Conservation (phyloP, 2,329 filamentous ascomycete genomes). For the Aschersonia sp. region DNA sequence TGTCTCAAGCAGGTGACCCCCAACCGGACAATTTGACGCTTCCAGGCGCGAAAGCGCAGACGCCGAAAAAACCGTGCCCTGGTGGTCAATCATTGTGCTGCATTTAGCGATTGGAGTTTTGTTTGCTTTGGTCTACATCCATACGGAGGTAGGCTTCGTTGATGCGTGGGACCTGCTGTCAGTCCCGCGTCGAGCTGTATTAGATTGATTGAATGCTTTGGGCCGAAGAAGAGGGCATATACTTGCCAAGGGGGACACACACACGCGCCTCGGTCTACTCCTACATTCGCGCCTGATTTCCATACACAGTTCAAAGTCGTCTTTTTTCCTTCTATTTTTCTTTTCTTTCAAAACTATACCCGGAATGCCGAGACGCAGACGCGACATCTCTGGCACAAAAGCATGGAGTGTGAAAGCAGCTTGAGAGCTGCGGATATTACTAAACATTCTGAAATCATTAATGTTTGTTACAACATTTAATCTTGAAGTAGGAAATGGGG, state of each 20-base stretch:
- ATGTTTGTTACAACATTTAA: slow-evolving; percentile 4
- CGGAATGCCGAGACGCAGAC: background rate
- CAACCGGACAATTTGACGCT: no score
- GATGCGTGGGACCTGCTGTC: background rate
- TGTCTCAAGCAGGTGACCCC: no score
- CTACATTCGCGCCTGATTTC: no score
- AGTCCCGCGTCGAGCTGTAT: background rate
- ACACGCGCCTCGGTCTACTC: no score
- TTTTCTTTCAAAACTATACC: no score
- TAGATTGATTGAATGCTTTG: background rate
- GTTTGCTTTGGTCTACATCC: slow-evolving; percentile 10
- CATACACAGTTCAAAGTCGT: no score
- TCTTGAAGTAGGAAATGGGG: background rate
- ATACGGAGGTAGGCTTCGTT: slow-evolving; percentile 5
- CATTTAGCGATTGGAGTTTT: slow-evolving; percentile 25
- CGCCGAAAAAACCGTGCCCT: background rate
- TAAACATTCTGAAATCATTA: slow-evolving; percentile 2
- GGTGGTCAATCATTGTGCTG: slow-evolving; percentile 7
- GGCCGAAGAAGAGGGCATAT: background rate
- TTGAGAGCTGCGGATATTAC: background rate
- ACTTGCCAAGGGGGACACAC: no score
- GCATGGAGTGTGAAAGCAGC: no score
- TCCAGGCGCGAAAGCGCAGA: no score
- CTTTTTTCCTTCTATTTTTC: no score
- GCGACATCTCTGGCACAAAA: background rate